Percentiles rank a stretch among this genome's conserved stretches.
phyloP scores from a whole-genome alignment of 75 land plant species.

The Picea sitchensis region DNA sequence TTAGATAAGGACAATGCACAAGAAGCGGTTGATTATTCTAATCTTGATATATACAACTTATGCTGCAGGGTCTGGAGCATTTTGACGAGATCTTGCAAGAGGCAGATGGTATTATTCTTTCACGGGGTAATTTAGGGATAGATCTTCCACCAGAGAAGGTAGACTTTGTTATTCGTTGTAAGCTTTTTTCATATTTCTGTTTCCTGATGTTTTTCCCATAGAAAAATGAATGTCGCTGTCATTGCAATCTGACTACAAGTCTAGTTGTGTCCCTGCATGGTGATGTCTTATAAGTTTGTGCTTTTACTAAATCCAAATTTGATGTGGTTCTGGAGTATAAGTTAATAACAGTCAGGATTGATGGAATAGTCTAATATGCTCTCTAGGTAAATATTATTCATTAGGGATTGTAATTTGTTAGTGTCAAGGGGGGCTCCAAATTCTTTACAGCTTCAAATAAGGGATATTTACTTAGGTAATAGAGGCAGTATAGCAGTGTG shows the following conservation, averaged over 20 bases:
- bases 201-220: not conserved
- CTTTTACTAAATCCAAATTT: not conserved
- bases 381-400: too few relatives aligned
- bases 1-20: not conserved
- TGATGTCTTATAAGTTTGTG: not conserved
- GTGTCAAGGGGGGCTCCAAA: too few relatives aligned
- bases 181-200: not conserved
- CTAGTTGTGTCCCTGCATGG: not conserved
- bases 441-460: too few relatives aligned
- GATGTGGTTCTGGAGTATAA: not conserved
- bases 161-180: not conserved
- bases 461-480: too few relatives aligned
- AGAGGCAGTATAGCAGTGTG: too few relatives aligned
- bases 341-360: too few relatives aligned
- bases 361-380: too few relatives aligned
- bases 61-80: slow-evolving; percentile 61
- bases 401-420: too few relatives aligned
- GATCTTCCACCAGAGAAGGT: slow-evolving; percentile 96
- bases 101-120: slow-evolving; percentile 93
- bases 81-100: slow-evolving; percentile 90
- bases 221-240: not conserved
- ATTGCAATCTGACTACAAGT: not conserved
- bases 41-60: not conserved
- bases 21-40: not conserved
- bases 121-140: slow-evolving; percentile 90